phyloP scores from a whole-genome alignment of 1,284 basidiomycete species.

The Apiotrichum sp. region DNA sequence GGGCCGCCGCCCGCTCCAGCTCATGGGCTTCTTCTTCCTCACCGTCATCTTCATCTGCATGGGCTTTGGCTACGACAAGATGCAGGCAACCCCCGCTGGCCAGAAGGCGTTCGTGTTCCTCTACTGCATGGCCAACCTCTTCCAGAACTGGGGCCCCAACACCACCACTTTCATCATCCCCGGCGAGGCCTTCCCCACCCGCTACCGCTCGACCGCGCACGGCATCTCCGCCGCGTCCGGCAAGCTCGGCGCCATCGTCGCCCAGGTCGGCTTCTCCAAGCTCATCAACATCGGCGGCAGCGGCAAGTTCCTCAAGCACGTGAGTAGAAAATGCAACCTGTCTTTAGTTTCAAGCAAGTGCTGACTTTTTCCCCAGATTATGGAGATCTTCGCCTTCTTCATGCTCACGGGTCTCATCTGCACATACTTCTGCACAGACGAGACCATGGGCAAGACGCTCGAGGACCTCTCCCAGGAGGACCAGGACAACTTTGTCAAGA shows the following conservation, averaged over 20 bases:
- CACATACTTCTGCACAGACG: slow-evolving; percentile 67
- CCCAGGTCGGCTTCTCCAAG: slow-evolving; percentile 69
- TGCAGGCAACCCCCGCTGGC: slow-evolving; percentile 54
- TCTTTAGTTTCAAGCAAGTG: background rate
- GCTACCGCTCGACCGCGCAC: slow-evolving; percentile 74
- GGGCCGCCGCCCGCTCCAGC: slow-evolving; percentile 51
- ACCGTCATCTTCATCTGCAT: slow-evolving; percentile 35
- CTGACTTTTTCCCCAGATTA: slow-evolving; percentile 14
- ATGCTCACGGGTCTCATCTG: slow-evolving; percentile 67
- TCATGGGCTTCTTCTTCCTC: slow-evolving; percentile 68
- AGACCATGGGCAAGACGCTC: slow-evolving; percentile 63
- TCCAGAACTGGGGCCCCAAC: slow-evolving; percentile 55
- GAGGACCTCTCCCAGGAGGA: slow-evolving; percentile 65
- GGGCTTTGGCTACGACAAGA: slow-evolving; percentile 67
- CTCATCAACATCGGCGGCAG: slow-evolving; percentile 62
- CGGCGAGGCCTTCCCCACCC: slow-evolving; percentile 78
- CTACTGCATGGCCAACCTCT: slow-evolving; percentile 49
- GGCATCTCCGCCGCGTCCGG: slow-evolving; percentile 78
- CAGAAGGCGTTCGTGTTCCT: slow-evolving; percentile 54
- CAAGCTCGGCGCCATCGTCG: slow-evolving; percentile 76
- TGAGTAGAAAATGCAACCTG: background rate
- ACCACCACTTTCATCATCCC: slow-evolving; percentile 73
- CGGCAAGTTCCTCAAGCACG: slow-evolving; percentile 51
- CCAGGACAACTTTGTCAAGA: slow-evolving; percentile 57
- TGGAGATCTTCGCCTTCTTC: slow-evolving; percentile 65